Percentiles rank a stretch among this genome's conserved stretches.
phyloP scores from a whole-genome alignment of 352 stramenopile genomes.

The Lagenidium giganteum region DNA sequence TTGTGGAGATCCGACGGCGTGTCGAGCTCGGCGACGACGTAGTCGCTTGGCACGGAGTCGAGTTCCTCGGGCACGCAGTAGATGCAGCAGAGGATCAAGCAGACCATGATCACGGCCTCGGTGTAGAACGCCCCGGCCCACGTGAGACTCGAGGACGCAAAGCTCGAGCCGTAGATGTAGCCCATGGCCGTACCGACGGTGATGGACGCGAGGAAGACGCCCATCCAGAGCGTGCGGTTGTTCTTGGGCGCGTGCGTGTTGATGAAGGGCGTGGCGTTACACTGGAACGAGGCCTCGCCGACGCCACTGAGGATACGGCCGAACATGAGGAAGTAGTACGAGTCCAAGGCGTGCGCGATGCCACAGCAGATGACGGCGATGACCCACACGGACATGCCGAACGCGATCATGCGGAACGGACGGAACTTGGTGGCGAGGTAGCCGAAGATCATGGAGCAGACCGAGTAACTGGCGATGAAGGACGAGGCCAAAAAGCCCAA shows the following conservation, averaged over 20 bases:
- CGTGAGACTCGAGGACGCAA: slow-evolving; percentile 37
- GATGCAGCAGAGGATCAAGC: slow-evolving; percentile 51
- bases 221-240: slow-evolving; percentile 72
- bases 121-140: slow-evolving; percentile 81
- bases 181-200: slow-evolving; percentile 76
- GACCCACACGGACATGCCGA: slow-evolving; percentile 75
- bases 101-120: slow-evolving; percentile 73
- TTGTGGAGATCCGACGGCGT: slow-evolving; percentile 22
- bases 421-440: slow-evolving; percentile 68
- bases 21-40: slow-evolving; percentile 19
- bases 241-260: slow-evolving; percentile 54
- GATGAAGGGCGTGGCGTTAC: slow-evolving; percentile 85
- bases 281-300: slow-evolving; percentile 83
- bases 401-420: slow-evolving; percentile 73
- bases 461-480: slow-evolving; percentile 87
- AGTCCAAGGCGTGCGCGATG: slow-evolving; percentile 44
- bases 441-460: slow-evolving; percentile 76
- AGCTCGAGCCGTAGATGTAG: slow-evolving; percentile 78
- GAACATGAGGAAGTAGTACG: slow-evolving; percentile 73
- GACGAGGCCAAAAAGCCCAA: slow-evolving; percentile 69
- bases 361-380: slow-evolving; percentile 66
- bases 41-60: slow-evolving; percentile 27
- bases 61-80: slow-evolving; percentile 35
- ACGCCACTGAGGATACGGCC: slow-evolving; percentile 75
- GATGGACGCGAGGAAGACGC: slow-evolving; percentile 84